Base-by-base conservation (phyloP, 768 basidiomycete genomes). In the Agrocybe praecox region DNA sequence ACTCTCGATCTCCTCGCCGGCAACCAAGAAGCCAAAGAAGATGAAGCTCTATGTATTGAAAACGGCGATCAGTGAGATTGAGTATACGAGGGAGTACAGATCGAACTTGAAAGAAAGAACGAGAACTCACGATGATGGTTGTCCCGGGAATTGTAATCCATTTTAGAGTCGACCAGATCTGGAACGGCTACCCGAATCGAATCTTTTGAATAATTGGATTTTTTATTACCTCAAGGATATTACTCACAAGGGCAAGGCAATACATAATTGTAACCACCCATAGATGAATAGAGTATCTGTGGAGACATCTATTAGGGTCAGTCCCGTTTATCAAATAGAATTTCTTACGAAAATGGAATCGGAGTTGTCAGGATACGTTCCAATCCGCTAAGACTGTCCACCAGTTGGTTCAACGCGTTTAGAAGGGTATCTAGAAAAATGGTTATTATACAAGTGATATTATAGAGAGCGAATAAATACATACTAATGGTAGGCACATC, bases 1-100 rank as follows among this genome's bases (percentile, higher is more conserved):
- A 88, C 87, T 87, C 70, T 89, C 87, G 54, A 89, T 89, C 70
- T 89, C 88, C 69, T 89, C 87, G 44, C 87, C 87, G 24, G 87
- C 86, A 47, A 85, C 86, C 56, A 90, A 68, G 73, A 89, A 89
- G 8, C 88, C 88, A 65, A 88, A 88, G 76, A 87, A 89, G 55
- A 87, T 76, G 68, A 89, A 89, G 62, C 78, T 78, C 82, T 87
- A 63, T 10, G 63, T n/a, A n/a, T n/a, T n/a, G n/a, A n/a, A 36
- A 36, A 52, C 34, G 32, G 40, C 32, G 8, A 50, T 51, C 23
- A 46, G 46, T 18, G 8, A 54, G 19, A 42, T 52, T 40, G 26
- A 7, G 32, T 18, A 45, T 33, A 26, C 23, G 60, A 52, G 49
- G 24, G 54, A 56, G 36, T 33, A 45, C 23, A 29, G 7, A 29